Base-by-base conservation (phyloP, 2,329 filamentous ascomycete species). In the Clonostachys chloroleuca region DNA sequence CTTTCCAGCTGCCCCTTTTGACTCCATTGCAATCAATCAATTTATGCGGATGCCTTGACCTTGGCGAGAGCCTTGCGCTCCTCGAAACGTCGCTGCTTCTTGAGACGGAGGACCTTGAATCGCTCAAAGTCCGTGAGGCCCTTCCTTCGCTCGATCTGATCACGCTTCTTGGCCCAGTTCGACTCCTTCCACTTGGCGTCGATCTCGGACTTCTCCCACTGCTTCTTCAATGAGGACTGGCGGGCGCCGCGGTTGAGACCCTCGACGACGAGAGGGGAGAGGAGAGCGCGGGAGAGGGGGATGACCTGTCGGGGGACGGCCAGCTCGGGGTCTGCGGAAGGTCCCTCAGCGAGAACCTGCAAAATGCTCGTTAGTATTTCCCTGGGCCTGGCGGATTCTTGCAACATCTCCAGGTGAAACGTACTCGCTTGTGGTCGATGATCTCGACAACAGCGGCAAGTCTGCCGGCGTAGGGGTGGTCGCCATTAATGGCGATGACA, bases 381-480 rank as follows among this genome's bases (percentile, higher is more conserved):
- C 24, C 6, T 24, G 24, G 24, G 24, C 24, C 24, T 9, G 24
- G 24, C 24, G 24, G 24, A 30, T 30, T 30, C 24, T 18, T 30
- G 8, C 24, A 30, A 30, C 9, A 30, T 30, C 24, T 30, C 24
- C 24, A 30, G 24, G 50, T 52, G 33, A 36, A 69, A 90, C 94
- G 72, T 95, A 99, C 94, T 78, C 94, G 91, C 85, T 96, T 96
- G 87, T 99, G 92, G 80, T 99, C 94, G 79, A 99, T 94, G 76
- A 99, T 97, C 86, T 99, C 92, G 76, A 96, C 91, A 68, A 99
- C 92, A 66, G 86, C 80, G 66, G 92, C 95, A 65, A 97, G 84
- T 72, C 89, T 89, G 78, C 92, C 92, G 62, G 80, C 78, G 79
- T 77, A 88, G 64, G 86, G 84, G 68, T 91, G 87, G 69, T 81